phyloP scores from a whole-genome alignment of 2,329 filamentous ascomycete species.

The Aspergillus neoniger region DNA sequence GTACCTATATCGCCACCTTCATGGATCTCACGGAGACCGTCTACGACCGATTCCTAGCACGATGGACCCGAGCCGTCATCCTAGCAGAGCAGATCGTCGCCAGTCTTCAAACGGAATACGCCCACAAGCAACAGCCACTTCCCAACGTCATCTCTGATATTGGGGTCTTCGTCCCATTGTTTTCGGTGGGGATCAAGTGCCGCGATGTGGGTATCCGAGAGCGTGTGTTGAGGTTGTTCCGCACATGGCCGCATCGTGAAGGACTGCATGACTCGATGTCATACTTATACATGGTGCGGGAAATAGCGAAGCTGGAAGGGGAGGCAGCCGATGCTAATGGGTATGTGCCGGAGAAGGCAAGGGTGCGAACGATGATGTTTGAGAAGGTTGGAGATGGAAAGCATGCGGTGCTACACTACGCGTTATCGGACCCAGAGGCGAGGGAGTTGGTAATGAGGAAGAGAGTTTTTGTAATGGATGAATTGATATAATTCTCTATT shows the following conservation, averaged over 20 bases:
- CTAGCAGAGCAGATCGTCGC: background rate
- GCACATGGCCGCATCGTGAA: background rate
- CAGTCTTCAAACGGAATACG: background rate
- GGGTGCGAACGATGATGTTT: background rate
- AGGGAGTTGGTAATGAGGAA: background rate
- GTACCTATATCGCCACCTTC: background rate
- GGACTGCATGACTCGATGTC: background rate
- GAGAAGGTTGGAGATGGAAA: background rate
- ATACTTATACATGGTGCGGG: background rate
- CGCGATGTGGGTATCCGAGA: background rate
- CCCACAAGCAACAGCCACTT: background rate
- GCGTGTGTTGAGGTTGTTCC: background rate
- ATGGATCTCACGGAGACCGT: background rate
- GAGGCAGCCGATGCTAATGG: background rate
- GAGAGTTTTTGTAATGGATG: background rate
- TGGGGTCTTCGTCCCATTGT: background rate
- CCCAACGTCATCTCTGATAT: background rate
- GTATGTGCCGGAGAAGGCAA: background rate
- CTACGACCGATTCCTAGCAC: background rate
- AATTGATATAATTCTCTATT: too few relatives aligned
- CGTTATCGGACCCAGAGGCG: background rate
- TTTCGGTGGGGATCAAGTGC: background rate
- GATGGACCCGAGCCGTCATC: background rate
- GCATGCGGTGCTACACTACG: background rate
- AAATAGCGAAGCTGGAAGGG: background rate